A percentile compares a stretch with the other conserved stretches of the same genome.
These are phyloP conservation scores for Lasiosphaeriaceae sp. DNA, from an alignment of 495 filamentous ascomycete species.

Conservation along the genomic window DNA sequence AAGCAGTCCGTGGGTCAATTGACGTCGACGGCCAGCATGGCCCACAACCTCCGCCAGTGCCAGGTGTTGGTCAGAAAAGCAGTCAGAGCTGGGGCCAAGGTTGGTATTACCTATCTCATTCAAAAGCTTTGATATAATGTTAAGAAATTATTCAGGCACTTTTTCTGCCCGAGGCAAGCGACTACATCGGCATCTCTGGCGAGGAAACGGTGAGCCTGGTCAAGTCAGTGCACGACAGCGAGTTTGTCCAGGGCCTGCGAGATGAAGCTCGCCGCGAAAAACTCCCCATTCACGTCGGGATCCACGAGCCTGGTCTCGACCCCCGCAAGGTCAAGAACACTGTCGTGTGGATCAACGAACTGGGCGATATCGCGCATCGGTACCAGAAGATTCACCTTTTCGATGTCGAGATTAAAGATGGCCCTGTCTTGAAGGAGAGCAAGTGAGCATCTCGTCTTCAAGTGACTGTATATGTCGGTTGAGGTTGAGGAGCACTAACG, in stretches of 20 bases:
- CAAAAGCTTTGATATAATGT: too few relatives aligned
- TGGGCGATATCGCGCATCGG: slow-evolving; percentile 31
- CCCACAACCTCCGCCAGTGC: slow-evolving; percentile 75
- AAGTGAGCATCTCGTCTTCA: slow-evolving; percentile 19
- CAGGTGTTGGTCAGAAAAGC: slow-evolving; percentile 67
- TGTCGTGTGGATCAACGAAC: slow-evolving; percentile 41
- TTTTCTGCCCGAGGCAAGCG: slow-evolving; percentile 88
- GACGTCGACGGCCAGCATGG: slow-evolving; percentile 75
- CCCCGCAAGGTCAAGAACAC: slow-evolving; percentile 41
- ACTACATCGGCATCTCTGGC: slow-evolving; percentile 72
- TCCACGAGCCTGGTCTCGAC: slow-evolving; percentile 50
- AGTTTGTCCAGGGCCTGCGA: slow-evolving; percentile 72
- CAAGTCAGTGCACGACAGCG: slow-evolving; percentile 43
- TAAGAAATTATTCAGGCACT: slow-evolving; percentile 52
- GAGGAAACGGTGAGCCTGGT: slow-evolving; percentile 65
- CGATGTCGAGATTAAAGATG: slow-evolving; percentile 33
- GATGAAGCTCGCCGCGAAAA: slow-evolving; percentile 54
- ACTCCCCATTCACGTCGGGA: slow-evolving; percentile 80
- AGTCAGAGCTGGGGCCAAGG: slow-evolving; percentile 70
- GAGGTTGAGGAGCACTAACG: slow-evolving; percentile 28
- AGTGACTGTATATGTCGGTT: too few relatives aligned
- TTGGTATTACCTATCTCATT: slow-evolving; percentile 27
- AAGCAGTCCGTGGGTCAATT: slow-evolving; percentile 79
- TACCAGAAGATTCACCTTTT: slow-evolving; percentile 59
- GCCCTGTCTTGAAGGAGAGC: slow-evolving; percentile 28